Evolutionary conservation across 2,329 filamentous ascomycete genomes (phyloP).

Genomic region (Aspergillus nomiae): DNA sequence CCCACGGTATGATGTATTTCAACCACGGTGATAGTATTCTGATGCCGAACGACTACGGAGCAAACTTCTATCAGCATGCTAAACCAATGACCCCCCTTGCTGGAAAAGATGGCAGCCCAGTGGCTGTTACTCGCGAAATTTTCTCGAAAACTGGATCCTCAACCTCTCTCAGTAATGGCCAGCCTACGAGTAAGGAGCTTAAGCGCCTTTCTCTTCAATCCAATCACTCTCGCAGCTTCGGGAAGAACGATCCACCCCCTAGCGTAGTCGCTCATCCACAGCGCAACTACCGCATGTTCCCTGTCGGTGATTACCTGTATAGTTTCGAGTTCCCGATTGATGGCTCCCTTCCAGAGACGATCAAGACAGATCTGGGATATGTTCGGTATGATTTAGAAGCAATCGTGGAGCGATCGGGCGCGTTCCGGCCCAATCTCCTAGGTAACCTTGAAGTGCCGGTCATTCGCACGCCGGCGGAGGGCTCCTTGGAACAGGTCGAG

Average conservation of each 20-base stretch:
- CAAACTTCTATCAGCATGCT: conserved; percentile 62
- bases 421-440: conserved; percentile 85
- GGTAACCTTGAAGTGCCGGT: conserved; percentile 80
- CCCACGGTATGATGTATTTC: conserved; percentile 90
- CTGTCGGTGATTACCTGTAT: conserved; percentile 71
- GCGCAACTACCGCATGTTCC: conserved; percentile 84
- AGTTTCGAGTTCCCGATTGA: conserved; percentile 83
- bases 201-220: conserved; percentile 76
- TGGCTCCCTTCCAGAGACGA: conserved; percentile 77
- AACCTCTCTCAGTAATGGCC: conserved; percentile 47
- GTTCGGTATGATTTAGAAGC: conserved; percentile 89
- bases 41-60: conserved; percentile 63
- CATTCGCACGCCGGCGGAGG: conserved; percentile 81
- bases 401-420: conserved; percentile 79
- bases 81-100: conserved; percentile 32
- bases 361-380: conserved; percentile 80
- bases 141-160: conserved; percentile 42
- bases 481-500: conserved; percentile 86
- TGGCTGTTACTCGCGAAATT: conserved; percentile 37
- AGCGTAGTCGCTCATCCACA: conserved; percentile 62
- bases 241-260: conserved; percentile 69
- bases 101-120: conserved; percentile 34
- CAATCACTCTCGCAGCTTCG: conserved; percentile 82
- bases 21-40: conserved; percentile 55
- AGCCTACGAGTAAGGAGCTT: conserved; percentile 49